Percentiles rank a stretch among this genome's conserved stretches.
Conservation (phyloP, 2,329 filamentous ascomycete species). For the Penicillium palitans region DNA sequence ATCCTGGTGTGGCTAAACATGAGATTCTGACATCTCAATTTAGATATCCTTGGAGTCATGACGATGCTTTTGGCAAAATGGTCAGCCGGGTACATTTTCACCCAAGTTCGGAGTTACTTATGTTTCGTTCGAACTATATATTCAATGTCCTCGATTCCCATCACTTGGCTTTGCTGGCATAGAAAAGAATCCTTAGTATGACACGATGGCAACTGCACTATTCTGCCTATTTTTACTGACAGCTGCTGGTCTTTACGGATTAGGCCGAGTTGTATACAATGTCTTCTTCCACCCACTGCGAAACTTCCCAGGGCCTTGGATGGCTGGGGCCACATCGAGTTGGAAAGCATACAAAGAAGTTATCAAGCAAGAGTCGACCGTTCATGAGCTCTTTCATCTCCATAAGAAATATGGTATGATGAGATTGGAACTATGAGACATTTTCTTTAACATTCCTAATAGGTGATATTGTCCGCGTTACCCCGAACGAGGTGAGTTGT, state of each 20-base stretch:
- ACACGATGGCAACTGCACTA: neutral
- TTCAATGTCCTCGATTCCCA: neutral
- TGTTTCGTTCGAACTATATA: neutral
- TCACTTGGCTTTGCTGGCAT: neutral
- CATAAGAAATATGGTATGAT: constrained; percentile 1
- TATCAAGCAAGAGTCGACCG: constrained; percentile 10
- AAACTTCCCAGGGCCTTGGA: constrained; percentile 15
- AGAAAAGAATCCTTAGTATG: neutral
- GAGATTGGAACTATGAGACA: neutral
- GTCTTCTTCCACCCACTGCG: constrained; percentile 15
- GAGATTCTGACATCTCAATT: neutral
- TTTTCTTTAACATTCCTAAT: neutral
- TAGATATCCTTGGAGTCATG: neutral
- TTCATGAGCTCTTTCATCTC: constrained; percentile 1
- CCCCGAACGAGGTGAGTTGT: neutral
- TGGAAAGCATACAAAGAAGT: constrained; percentile 17
- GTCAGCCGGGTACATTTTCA: neutral
- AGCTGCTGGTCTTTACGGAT: neutral
- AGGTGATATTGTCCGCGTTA: constrained; percentile 4
- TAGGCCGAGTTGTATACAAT: constrained; percentile 3
- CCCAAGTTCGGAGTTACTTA: neutral
- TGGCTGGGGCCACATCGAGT: constrained; percentile 11
- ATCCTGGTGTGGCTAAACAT: neutral
- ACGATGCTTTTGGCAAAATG: neutral
- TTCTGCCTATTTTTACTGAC: neutral